These are phyloP conservation scores for Verbascum thapsus DNA, from an alignment of 257 asterid genomes.

Conservation along the genomic window DNA sequence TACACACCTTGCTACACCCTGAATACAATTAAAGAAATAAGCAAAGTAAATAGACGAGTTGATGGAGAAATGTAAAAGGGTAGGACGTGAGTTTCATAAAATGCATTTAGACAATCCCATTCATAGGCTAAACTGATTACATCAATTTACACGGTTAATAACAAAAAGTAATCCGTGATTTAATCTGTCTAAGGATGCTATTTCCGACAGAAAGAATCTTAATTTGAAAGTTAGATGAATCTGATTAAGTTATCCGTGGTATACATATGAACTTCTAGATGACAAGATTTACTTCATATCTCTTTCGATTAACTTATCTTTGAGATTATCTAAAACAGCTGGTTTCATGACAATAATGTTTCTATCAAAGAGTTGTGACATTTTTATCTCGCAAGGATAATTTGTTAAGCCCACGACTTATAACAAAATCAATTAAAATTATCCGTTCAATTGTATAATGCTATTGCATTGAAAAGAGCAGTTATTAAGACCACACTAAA, in stretches of 20 bases:
- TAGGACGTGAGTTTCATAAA: not conserved
- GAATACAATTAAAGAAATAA: constrained; percentile 14
- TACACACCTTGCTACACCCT: constrained; percentile 64
- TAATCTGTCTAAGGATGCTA: not conserved
- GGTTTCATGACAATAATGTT: not conserved
- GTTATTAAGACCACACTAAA: not conserved
- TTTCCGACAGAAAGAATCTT: not conserved
- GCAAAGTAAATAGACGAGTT: not conserved
- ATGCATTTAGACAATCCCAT: not conserved
- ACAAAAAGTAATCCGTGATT: not conserved
- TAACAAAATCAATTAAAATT: not conserved
- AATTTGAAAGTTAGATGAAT: not conserved
- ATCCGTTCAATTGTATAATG: not conserved
- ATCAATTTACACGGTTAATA: not conserved
- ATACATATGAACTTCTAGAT: no score
- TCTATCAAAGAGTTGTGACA: not conserved
- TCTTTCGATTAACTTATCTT: not conserved
- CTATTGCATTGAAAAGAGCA: not conserved
- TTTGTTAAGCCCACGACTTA: not conserved
- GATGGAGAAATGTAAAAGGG: not conserved
- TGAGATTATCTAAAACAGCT: not conserved
- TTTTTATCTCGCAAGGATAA: not conserved
- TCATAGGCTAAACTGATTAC: not conserved
- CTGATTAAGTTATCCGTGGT: not conserved
- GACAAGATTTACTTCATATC: not conserved